These are phyloP conservation scores for Arachis monticola DNA, from an alignment of 331 rosid genomes.

Conservation along the genomic window DNA sequence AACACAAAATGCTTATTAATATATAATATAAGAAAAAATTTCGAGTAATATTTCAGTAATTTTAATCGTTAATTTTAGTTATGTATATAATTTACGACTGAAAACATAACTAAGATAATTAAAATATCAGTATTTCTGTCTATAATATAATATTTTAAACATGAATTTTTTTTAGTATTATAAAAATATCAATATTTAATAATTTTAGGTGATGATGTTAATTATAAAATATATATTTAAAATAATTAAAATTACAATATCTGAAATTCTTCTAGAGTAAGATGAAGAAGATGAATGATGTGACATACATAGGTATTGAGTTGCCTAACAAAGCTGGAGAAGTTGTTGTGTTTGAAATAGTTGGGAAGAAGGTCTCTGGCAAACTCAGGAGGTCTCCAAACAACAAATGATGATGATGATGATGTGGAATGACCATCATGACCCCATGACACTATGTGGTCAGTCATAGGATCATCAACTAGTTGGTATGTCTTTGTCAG, in stretches of 20 bases:
- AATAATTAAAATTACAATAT: too few relatives aligned
- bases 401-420: constrained; percentile 56
- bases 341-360: constrained; percentile 87
- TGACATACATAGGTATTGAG: constrained; percentile 74
- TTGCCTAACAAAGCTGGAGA: constrained; percentile 86
- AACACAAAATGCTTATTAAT: neutral
- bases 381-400: constrained; percentile 82
- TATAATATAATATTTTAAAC: too few relatives aligned
- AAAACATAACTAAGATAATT: too few relatives aligned
- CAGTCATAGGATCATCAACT: constrained; percentile 76
- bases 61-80: too few relatives aligned
- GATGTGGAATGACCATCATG: constrained; percentile 42
- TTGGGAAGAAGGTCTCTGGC: constrained; percentile 81
- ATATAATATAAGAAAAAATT: neutral
- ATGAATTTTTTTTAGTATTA: too few relatives aligned
- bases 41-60: too few relatives aligned
- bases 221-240: too few relatives aligned
- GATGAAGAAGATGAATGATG: neutral
- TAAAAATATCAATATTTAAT: too few relatives aligned
- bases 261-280: too few relatives aligned
- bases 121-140: too few relatives aligned
- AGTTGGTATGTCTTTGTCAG: constrained; percentile 74
- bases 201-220: too few relatives aligned
- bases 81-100: too few relatives aligned
- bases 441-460: constrained; percentile 84